Evolutionary conservation across 306 rosid species (phyloP).

Genomic region (Ormosia emarginata): DNA sequence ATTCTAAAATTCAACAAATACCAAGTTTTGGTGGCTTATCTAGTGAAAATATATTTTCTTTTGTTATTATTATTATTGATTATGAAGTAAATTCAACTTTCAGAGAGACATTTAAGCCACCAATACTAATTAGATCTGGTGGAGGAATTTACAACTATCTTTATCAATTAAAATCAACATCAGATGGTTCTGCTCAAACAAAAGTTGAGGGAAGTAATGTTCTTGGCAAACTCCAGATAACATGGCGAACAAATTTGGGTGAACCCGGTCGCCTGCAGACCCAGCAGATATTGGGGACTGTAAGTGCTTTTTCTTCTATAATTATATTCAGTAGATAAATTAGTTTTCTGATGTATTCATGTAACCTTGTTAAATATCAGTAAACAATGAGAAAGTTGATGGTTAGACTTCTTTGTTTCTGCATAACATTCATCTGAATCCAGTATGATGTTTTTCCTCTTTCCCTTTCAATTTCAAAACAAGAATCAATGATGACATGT

Average conservation of each 20-base stretch:
- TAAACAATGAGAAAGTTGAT: background rate
- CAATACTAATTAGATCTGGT: slow-evolving; percentile 76
- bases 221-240: slow-evolving; percentile 97
- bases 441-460: background rate
- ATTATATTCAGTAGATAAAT: background rate
- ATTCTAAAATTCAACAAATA: slow-evolving; percentile 3
- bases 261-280: slow-evolving; percentile 98
- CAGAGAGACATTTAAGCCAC: slow-evolving; percentile 71
- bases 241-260: slow-evolving; percentile 98
- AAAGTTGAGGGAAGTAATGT: slow-evolving; percentile 92
- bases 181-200: slow-evolving; percentile 47
- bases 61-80: slow-evolving; percentile 12
- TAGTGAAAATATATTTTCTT: background rate
- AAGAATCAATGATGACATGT: slow-evolving; percentile 2
- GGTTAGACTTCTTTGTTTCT: slow-evolving; percentile 7
- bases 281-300: slow-evolving; percentile 95
- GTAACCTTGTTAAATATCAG: background rate
- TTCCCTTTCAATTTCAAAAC: background rate
- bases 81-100: slow-evolving; percentile 26
- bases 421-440: slow-evolving; percentile 9
- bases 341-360: slow-evolving; percentile 13
- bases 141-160: slow-evolving; percentile 96
- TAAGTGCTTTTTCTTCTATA: slow-evolving; percentile 42
- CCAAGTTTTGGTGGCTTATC: background rate
- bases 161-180: slow-evolving; percentile 65